phyloP scores from a whole-genome alignment of 2,329 filamentous ascomycete genomes.

The Fusarium metavorans region DNA sequence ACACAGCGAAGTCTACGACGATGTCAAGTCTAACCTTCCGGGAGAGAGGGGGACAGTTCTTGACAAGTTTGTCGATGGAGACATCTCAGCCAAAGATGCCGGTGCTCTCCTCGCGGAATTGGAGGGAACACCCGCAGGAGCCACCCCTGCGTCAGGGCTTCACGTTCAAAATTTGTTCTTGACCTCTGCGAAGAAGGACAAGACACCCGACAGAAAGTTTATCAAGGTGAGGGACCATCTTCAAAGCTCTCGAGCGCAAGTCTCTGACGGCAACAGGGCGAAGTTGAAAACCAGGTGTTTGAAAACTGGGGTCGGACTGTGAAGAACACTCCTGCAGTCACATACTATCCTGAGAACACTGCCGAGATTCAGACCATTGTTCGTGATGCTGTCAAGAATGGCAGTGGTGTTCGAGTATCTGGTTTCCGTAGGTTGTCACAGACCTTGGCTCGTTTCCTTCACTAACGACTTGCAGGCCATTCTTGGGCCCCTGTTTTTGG shows the following conservation, averaged over 20 bases:
- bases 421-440: not conserved
- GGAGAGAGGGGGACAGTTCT: not conserved
- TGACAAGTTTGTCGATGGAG: not conserved
- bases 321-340: not conserved
- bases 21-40: not conserved
- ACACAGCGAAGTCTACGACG: not conserved
- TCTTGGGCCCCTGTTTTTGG: not conserved
- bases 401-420: not conserved
- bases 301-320: not conserved
- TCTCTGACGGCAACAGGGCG: not conserved
- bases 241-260: not conserved
- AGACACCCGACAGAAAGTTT: not conserved
- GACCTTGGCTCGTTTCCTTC: rapidly evolving
- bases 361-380: not conserved
- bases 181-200: not conserved
- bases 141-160: not conserved
- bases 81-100: not conserved
- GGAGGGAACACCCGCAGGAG: not conserved
- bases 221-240: not conserved
- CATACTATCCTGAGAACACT: not conserved
- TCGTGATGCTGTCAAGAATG: not conserved
- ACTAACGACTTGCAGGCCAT: not conserved
- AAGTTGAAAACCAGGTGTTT: not conserved
- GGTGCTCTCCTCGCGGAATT: not conserved
- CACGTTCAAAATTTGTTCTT: not conserved